A percentile compares a stretch with the other conserved stretches of the same genome.
Evolutionary conservation across 768 basidiomycete genomes (phyloP).

Genomic region (Mycena latifolia): DNA sequence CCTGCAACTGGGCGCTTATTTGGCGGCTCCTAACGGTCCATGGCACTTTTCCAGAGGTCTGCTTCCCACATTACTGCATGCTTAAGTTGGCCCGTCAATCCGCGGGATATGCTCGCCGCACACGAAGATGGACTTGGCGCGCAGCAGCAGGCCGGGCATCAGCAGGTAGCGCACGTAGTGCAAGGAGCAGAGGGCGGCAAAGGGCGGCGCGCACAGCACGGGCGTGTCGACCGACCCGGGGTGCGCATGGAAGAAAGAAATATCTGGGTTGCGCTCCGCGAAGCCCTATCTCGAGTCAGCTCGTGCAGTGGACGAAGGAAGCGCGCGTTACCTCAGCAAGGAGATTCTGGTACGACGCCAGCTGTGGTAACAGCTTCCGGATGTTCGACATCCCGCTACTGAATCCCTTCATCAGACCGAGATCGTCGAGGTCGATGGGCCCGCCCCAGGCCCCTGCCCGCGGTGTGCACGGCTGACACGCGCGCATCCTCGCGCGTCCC

Average conservation of each 20-base stretch:
- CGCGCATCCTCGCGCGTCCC: conserved; percentile 49
- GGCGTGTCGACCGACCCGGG: conserved; percentile 22
- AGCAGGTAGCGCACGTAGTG: conserved; percentile 14
- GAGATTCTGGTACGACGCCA: conserved; percentile 20
- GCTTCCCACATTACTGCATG: no score
- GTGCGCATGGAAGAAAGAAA: conserved; percentile 13
- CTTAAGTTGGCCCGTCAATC: no score
- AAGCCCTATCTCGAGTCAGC: conserved; percentile 13
- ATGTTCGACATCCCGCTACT: not conserved
- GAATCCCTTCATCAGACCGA: conserved; percentile 42
- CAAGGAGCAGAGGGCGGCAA: not conserved
- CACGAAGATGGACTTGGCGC: conserved; percentile 13
- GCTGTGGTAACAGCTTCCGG: not conserved
- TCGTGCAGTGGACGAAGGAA: not conserved
- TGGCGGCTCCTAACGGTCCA: no score
- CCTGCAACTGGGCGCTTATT: no score
- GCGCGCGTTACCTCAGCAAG: conserved; percentile 14
- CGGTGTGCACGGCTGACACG: conserved; percentile 46
- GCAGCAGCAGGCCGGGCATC: not conserved
- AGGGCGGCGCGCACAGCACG: conserved; percentile 7
- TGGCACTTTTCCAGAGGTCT: no score
- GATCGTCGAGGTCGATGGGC: conserved; percentile 44
- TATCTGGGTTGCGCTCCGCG: conserved; percentile 4
- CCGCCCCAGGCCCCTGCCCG: conserved; percentile 42
- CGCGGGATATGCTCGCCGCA: conserved; percentile 18